These are phyloP conservation scores for Luvunga scandens DNA, from an alignment of 345 rosid genomes.

Conservation along the genomic window DNA sequence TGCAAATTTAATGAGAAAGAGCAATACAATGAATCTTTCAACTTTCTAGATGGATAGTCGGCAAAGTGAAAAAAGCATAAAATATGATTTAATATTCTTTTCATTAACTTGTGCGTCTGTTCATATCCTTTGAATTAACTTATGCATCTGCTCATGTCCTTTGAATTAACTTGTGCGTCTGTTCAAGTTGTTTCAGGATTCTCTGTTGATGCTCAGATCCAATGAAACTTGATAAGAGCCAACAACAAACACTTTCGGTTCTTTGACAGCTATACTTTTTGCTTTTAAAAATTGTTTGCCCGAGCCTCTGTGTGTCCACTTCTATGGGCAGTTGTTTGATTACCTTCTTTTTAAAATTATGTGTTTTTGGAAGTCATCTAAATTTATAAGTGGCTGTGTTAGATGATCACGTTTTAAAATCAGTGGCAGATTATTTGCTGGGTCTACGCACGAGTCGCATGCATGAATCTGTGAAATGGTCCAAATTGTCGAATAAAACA, in stretches of 20 bases:
- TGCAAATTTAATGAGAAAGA: not conserved
- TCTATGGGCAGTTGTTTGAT: not conserved
- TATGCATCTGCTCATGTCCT: not conserved
- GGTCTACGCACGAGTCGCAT: not conserved
- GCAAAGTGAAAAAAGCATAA: not conserved
- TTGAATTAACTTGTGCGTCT: not conserved
- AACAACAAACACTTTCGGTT: constrained; percentile 1
- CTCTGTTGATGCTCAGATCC: not conserved
- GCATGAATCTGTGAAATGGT: not conserved
- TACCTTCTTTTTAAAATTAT: not conserved
- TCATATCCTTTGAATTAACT: not conserved
- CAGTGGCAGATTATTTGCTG: not conserved
- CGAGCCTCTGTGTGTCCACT: not conserved
- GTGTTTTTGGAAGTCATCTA: too few species aligned
- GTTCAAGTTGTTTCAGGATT: not conserved
- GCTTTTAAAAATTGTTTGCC: not conserved
- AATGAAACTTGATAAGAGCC: not conserved
- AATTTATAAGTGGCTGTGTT: not conserved
- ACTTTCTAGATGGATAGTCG: not conserved
- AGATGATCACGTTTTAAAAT: not conserved
- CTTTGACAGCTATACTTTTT: not conserved
- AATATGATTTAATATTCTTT: not conserved
- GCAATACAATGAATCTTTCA: not conserved
- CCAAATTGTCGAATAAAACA: not conserved
- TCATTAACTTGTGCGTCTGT: not conserved